These are phyloP conservation scores for Trypanosoma caninum DNA, from an alignment of 208 protist genomes.

Conservation along the genomic window DNA sequence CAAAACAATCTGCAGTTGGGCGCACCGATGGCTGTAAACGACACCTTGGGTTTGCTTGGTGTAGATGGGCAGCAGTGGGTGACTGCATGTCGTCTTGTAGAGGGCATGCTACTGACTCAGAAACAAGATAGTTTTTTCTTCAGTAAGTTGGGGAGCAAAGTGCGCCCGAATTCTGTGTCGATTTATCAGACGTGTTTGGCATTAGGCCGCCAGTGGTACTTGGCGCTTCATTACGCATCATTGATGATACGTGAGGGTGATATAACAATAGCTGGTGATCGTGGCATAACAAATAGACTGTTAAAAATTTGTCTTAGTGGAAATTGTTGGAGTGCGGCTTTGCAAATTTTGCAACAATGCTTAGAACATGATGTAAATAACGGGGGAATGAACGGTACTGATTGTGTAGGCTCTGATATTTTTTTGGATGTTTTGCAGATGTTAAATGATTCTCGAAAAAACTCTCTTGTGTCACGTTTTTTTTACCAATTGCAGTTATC, in stretches of 20 bases:
- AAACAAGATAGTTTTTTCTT: neutral
- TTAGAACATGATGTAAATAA: neutral
- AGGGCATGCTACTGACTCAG: conserved; percentile 18
- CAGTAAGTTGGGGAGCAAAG: neutral
- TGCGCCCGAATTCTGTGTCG: conserved; percentile 51
- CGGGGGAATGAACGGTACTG: neutral
- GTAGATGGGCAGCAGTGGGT: conserved; percentile 28
- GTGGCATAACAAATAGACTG: conserved; percentile 21
- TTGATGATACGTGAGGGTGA: conserved; percentile 24
- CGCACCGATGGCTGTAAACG: conserved; percentile 54
- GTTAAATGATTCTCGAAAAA: conserved; percentile 18
- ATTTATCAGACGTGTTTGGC: conserved; percentile 54
- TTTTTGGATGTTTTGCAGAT: conserved; percentile 21
- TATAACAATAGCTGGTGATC: conserved; percentile 25
- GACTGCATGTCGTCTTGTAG: conserved; percentile 45
- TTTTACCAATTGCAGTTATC: conserved; percentile 16
- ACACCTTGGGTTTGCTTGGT: conserved; percentile 47
- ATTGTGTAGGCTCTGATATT: neutral
- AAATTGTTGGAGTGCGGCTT: conserved; percentile 52
- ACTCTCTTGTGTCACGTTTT: conserved; percentile 9
- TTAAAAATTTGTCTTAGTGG: conserved; percentile 39
- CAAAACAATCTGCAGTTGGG: conserved; percentile 26
- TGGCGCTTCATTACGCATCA: conserved; percentile 32
- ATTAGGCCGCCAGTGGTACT: conserved; percentile 23
- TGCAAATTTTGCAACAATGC: conserved; percentile 22